phyloP scores from a whole-genome alignment of 208 protist genomes.

The Trypanosoma cruzi region DNA sequence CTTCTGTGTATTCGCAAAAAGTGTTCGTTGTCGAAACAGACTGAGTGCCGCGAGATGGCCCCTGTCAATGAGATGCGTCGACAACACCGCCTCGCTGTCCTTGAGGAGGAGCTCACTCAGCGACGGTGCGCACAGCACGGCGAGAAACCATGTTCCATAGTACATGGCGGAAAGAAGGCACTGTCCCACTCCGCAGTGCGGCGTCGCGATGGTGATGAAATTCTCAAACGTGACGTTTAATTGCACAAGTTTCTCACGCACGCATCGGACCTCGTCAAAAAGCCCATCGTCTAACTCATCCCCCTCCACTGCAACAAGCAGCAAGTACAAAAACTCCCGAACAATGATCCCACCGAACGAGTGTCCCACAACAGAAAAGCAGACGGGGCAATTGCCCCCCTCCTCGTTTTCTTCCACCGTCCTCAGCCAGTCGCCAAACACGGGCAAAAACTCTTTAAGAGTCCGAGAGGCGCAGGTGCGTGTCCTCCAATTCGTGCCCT shows the following conservation, averaged over 20 bases:
- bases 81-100: slow-evolving; percentile 39
- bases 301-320: slow-evolving; percentile 34
- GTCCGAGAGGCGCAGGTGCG: slow-evolving; percentile 37
- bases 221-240: slow-evolving; percentile 52
- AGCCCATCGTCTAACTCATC: slow-evolving; percentile 20
- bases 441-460: slow-evolving; percentile 53
- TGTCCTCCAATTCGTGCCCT: slow-evolving; percentile 45
- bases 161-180: slow-evolving; percentile 54
- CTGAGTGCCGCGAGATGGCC: slow-evolving; percentile 46
- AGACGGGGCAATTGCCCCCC: slow-evolving; percentile 22
- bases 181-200: slow-evolving; percentile 62
- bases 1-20: slow-evolving; percentile 75
- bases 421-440: slow-evolving; percentile 45
- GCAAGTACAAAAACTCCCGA: slow-evolving; percentile 63
- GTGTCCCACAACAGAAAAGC: slow-evolving; percentile 67
- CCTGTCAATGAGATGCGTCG: slow-evolving; percentile 43
- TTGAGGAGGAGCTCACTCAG: slow-evolving; percentile 55
- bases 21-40: slow-evolving; percentile 54
- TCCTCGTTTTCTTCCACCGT: slow-evolving; percentile 10
- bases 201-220: slow-evolving; percentile 65
- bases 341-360: slow-evolving; percentile 72
- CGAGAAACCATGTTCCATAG: slow-evolving; percentile 43
- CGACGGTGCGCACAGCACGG: slow-evolving; percentile 37
- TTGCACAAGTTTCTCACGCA: slow-evolving; percentile 33
- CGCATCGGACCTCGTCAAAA: slow-evolving; percentile 20